Evolutionary conservation across 2,329 filamentous ascomycete species (phyloP), one percentile per base, ranked within the genome.

Genomic region (Didymella sp.): DNA sequence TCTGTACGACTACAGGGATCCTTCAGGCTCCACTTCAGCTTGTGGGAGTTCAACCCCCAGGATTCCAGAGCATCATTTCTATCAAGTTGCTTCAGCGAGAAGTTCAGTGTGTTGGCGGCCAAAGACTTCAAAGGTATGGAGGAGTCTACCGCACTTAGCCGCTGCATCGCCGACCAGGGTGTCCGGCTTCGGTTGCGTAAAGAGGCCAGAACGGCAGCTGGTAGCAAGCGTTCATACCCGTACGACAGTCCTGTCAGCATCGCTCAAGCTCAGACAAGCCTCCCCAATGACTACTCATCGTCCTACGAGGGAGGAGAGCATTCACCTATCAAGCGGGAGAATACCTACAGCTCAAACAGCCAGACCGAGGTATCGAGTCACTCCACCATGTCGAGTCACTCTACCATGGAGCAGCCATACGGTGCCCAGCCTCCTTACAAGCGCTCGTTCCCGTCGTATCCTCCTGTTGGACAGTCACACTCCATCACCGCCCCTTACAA

Each of bases 91-190:
- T 80, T 84, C 17, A 91, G 89, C 12, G 82, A 89, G 1, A 80
- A 84, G 4, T 96, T 96, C 73, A 84, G 83, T 58, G 90, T 82
- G 12, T 70, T 77, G 51, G 69, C 83, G 2, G 78, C 85, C 25
- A 93, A 92, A 74, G 86, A 87, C 51, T 95, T 91, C 71, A 87
- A 88, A 11, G 90, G 92, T 30, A 88, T 95, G 85, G 82, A 85
- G 42, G 90, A 94, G 74, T 96, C 91, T 1, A 95, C 91, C 0
- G 87, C 88, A 64, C 78, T 96, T 40, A 95, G 92, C 0, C 84
- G 91, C 48, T 87, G 89, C 0, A 94, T 96, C 74, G 90, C 89
- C 62, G 92, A 96, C 67, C 92, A 96, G 73, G 92, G 92, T 8
- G 90, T 96, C 13, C 88, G 91, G 48, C 79, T 96, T 28, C 84